Evolutionary conservation across 139 green algal genomes (phyloP).

Genomic region (Asterochloris erici): DNA sequence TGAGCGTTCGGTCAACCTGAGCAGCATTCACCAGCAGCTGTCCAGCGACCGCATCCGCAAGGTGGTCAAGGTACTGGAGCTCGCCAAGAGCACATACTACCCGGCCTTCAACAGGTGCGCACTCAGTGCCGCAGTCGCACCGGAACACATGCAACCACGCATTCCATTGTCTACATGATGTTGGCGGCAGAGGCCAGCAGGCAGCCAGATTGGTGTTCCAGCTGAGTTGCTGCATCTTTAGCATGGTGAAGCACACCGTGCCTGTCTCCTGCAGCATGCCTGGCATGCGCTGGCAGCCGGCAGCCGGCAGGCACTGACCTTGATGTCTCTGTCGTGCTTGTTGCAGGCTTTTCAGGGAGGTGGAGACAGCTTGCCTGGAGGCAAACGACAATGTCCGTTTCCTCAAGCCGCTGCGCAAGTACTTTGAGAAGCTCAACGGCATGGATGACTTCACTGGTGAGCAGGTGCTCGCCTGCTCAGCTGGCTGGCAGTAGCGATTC

Average conservation of each 20-base stretch:
- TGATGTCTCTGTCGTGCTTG: no score
- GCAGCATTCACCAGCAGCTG: constrained; percentile 83
- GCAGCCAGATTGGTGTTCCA: background rate
- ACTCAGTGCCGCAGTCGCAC: background rate
- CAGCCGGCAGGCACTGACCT: no score
- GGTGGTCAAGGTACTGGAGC: constrained; percentile 73
- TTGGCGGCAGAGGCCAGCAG: background rate
- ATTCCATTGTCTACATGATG: background rate
- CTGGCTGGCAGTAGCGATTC: no score
- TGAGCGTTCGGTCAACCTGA: constrained; percentile 74
- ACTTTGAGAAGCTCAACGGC: constrained; percentile 77
- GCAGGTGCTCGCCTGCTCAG: constrained; percentile 31
- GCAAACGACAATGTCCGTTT: constrained; percentile 80
- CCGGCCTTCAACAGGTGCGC: constrained; percentile 56
- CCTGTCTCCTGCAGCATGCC: no score
- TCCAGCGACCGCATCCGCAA: constrained; percentile 50
- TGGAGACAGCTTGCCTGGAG: constrained; percentile 53
- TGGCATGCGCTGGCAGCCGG: no score
- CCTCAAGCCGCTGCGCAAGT: constrained; percentile 67
- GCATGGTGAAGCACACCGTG: no score
- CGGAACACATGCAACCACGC: no score
- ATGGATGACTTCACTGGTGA: constrained; percentile 69
- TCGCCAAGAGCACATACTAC: constrained; percentile 73
- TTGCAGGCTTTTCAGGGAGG: constrained; percentile 51
- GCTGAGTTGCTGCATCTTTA: no score